Percentiles rank a stretch among this genome's conserved stretches.
Conservation (phyloP, 2,329 filamentous ascomycete genomes). For the Pestalotiopsis sp. region DNA sequence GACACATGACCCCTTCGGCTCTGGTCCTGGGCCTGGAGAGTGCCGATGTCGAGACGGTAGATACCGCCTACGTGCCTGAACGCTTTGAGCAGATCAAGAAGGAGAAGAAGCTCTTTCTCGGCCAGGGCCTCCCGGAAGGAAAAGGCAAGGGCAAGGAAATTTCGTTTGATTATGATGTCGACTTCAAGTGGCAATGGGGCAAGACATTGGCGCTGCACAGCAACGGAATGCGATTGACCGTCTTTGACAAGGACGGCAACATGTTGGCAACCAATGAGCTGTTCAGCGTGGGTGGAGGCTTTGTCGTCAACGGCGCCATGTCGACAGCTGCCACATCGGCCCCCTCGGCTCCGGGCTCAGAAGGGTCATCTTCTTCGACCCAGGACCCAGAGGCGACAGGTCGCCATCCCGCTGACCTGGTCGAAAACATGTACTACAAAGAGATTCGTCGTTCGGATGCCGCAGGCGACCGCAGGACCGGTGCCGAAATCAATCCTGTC, state of each 20-base stretch:
- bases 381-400: constrained; percentile 18
- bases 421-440: constrained; percentile 56
- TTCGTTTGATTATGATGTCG: constrained; percentile 49
- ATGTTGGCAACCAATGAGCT: constrained; percentile 52
- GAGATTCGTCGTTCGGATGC: constrained; percentile 50
- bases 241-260: constrained; percentile 48
- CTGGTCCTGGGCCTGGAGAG: constrained; percentile 52
- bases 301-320: constrained; percentile 52
- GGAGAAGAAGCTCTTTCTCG: constrained; percentile 45
- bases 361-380: constrained; percentile 16
- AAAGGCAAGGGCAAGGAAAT: constrained; percentile 46
- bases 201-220: constrained; percentile 53
- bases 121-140: constrained; percentile 39
- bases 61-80: constrained; percentile 48
- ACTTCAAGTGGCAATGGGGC: constrained; percentile 55
- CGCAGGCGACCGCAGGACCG: constrained; percentile 46
- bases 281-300: constrained; percentile 55
- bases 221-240: constrained; percentile 55
- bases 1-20: constrained; percentile 54
- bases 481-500: constrained; percentile 42
- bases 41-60: constrained; percentile 51
- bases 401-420: constrained; percentile 48
- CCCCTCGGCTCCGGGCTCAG: constrained; percentile 15
- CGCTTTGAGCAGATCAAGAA: constrained; percentile 50
- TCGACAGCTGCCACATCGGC: constrained; percentile 40